phyloP scores from a whole-genome alignment of 208 protist genomes.

The Trypanosoma theileri region DNA sequence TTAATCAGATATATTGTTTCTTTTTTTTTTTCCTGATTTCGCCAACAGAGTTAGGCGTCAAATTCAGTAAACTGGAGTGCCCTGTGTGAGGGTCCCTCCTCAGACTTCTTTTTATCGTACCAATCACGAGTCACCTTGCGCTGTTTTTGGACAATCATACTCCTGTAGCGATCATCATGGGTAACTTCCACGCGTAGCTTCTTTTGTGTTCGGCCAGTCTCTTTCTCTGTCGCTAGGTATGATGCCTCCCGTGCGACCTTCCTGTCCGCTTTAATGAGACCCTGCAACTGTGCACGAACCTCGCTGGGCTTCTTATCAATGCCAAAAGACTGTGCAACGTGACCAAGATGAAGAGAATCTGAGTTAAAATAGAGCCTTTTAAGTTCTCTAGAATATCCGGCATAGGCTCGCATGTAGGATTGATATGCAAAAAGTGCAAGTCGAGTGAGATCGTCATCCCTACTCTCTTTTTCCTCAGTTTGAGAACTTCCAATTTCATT shows the following conservation, averaged over 20 bases:
- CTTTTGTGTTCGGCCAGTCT: slow-evolving; percentile 30
- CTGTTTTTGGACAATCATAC: slow-evolving; percentile 64
- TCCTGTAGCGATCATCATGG: slow-evolving; percentile 53
- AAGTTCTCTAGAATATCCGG: slow-evolving; percentile 76
- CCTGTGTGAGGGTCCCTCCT: slow-evolving; percentile 50
- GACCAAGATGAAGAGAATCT: slow-evolving; percentile 92
- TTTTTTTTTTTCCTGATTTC: no score
- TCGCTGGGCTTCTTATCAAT: slow-evolving; percentile 86
- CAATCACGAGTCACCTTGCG: slow-evolving; percentile 78
- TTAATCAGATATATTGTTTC: no score
- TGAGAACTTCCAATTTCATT: slow-evolving; percentile 3
- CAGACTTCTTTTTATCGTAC: slow-evolving; percentile 56
- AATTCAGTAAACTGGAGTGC: slow-evolving; percentile 82
- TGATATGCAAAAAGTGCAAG: slow-evolving; percentile 97
- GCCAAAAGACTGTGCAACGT: slow-evolving; percentile 93
- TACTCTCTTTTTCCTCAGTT: slow-evolving; percentile 45
- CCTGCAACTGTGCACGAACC: slow-evolving; percentile 59
- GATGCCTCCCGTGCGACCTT: slow-evolving; percentile 54
- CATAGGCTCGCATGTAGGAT: slow-evolving; percentile 97
- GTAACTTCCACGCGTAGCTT: slow-evolving; percentile 66
- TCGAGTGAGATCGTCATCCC: slow-evolving; percentile 96
- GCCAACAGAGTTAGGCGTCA: slow-evolving; percentile 36
- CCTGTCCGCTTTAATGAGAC: slow-evolving; percentile 68
- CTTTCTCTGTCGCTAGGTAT: not conserved
- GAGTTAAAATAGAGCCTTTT: slow-evolving; percentile 94